These are phyloP conservation scores for Solanum ossicruentum DNA, from an alignment of 257 asterid species.

Conservation along the genomic window DNA sequence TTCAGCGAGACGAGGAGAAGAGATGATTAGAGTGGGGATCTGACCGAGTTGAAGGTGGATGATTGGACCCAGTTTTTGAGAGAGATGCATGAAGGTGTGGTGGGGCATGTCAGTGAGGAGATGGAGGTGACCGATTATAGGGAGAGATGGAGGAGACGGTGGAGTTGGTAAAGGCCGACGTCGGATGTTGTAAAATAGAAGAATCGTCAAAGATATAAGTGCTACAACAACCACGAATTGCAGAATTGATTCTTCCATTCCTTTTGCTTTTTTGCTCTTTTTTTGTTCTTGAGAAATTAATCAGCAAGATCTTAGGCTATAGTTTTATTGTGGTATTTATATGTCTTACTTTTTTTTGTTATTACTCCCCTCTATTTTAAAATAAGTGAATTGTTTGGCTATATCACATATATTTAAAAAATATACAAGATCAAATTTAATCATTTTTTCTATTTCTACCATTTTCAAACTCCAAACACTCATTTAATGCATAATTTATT, in stretches of 20 bases:
- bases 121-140: conserved; percentile 27
- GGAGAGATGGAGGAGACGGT: conserved; percentile 10
- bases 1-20: conserved; percentile 17
- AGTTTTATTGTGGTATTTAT: too few relatives aligned
- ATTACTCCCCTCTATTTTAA: too few relatives aligned
- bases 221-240: not conserved
- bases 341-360: too few relatives aligned
- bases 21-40: conserved; percentile 17
- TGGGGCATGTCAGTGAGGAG: conserved; percentile 26
- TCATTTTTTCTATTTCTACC: too few relatives aligned
- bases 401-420: too few relatives aligned
- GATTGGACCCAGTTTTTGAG: conserved; percentile 15
- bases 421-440: too few relatives aligned
- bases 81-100: conserved; percentile 7
- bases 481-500: too few relatives aligned
- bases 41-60: conserved; percentile 22
- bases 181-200: not conserved
- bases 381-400: too few relatives aligned
- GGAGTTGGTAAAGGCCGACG: not conserved
- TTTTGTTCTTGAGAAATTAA: too few relatives aligned
- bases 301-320: too few relatives aligned
- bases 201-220: not conserved
- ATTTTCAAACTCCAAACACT: too few relatives aligned
- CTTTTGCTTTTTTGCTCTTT: not conserved
- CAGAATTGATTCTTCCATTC: conserved; percentile 4